Evolutionary conservation across 2,329 filamentous ascomycete genomes (phyloP), one percentile per base, ranked within the genome.

Genomic region (Fusarium incarnatum): DNA sequence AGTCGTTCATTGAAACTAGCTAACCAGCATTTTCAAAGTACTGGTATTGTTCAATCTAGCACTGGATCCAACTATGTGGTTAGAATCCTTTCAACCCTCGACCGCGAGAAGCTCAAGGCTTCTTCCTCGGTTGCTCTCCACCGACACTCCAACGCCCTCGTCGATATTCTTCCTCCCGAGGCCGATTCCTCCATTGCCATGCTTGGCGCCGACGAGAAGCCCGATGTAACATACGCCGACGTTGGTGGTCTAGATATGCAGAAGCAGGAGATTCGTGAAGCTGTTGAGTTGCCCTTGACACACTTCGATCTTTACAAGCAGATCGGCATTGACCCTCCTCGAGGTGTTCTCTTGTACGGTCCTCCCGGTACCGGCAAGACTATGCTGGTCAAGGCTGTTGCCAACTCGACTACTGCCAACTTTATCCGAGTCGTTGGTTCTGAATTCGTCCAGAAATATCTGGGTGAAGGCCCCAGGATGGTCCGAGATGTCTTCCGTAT

Each of bases 251-350:
- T 98, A 72, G 96, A 99, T 77, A 99, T 99, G 96, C 96, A 99
- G 84, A 99, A 99, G 86, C 96, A 99, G 84, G 96, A 99, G 83
- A 99, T 99, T 72, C 89, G 96, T 72, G 96, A 99, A 83, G 96
- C 96, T 13, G 96, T 99, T 56, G 96, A 99, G 86, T 86, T 99
- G 71, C 96, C 96, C 34, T 86, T 99, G 76, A 98, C 95, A 68
- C 96, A 98, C 81, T 98, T 98, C 81, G 95, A 98, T 81, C 91
- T 98, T 40, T 99, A 99, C 87, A 97, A 94, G 84, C 96, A 99
- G 83, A 99, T 99, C 72, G 96, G 96, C 82, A 99, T 99, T 79
- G 96, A 99, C 81, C 96, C 96, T 49, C 96, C 96, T 47, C 94
- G 96, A 61, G 96, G 96, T 85, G 96, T 99, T 45, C 86, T 99